Evolutionary conservation across 2,329 filamentous ascomycete genomes (phyloP).

Genomic region (Aspergillus terreus): DNA sequence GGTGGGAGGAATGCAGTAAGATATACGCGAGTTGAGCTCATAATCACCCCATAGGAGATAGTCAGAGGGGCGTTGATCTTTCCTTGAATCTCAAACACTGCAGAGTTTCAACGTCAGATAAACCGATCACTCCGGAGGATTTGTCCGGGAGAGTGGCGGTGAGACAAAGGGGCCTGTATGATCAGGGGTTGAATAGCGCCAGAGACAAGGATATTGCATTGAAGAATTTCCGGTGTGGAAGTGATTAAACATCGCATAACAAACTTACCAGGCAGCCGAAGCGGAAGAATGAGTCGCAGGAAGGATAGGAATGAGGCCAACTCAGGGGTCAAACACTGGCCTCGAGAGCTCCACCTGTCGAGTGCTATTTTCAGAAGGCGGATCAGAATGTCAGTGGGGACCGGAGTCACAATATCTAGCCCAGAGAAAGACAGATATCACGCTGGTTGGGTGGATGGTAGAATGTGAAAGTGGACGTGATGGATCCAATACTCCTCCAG

Average conservation of each 20-base stretch:
- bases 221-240: neutral
- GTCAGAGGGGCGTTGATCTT: neutral
- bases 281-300: too few species aligned
- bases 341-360: neutral
- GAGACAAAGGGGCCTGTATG: neutral
- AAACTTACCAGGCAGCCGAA: too few species aligned
- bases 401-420: neutral
- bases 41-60: slow-evolving; percentile 9
- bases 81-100: neutral
- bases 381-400: neutral
- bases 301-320: too few species aligned
- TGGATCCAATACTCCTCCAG: too few species aligned
- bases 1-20: slow-evolving; percentile 5
- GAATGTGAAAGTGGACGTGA: too few species aligned
- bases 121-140: neutral
- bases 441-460: too few species aligned
- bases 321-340: neutral
- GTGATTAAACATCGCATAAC: too few species aligned
- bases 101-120: slow-evolving; percentile 2
- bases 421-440: too few species aligned
- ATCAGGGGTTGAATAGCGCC: neutral
- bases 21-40: slow-evolving; percentile 5
- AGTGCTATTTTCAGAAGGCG: neutral
- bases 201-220: neutral
- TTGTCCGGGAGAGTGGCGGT: neutral